These are phyloP conservation scores for Baorangia bicolor DNA, from an alignment of 768 basidiomycete genomes.

Conservation along the genomic window DNA sequence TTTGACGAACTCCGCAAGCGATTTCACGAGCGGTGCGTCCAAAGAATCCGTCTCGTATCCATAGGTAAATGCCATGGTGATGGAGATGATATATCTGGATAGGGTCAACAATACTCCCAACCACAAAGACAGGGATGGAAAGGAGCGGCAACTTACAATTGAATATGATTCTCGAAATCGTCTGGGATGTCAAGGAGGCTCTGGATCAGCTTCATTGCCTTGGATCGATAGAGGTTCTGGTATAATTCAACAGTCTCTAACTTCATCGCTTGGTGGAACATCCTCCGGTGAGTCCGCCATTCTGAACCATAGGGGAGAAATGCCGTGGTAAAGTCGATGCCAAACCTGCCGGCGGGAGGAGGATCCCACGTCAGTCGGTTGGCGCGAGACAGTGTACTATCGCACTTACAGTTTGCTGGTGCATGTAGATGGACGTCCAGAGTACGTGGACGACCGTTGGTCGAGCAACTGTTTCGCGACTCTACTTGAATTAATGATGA, in stretches of 20 bases:
- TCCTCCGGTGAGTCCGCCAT: slow-evolving; percentile 29
- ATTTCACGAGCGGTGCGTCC: slow-evolving; percentile 27
- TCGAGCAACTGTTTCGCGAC: slow-evolving; percentile 30
- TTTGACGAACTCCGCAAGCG: slow-evolving; percentile 23
- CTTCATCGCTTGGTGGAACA: slow-evolving; percentile 30
- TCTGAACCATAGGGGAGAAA: slow-evolving; percentile 29
- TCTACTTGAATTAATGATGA: slow-evolving; percentile 27
- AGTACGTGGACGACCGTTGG: slow-evolving; percentile 30
- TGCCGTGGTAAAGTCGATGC: slow-evolving; percentile 29
- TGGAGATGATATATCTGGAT: slow-evolving; percentile 30
- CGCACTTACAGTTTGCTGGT: slow-evolving; percentile 22
- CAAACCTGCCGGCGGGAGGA: slow-evolving; percentile 18
- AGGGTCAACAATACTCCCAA: neutral
- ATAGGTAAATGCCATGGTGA: slow-evolving; percentile 33
- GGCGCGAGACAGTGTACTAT: neutral
- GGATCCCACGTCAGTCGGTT: neutral
- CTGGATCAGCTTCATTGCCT: slow-evolving; percentile 17
- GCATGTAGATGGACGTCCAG: slow-evolving; percentile 25
- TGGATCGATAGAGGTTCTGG: slow-evolving; percentile 24
- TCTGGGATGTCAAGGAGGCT: slow-evolving; percentile 23
- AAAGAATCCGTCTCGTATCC: slow-evolving; percentile 28
- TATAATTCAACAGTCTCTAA: slow-evolving; percentile 17
- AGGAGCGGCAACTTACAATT: slow-evolving; percentile 13
- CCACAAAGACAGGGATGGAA: neutral
- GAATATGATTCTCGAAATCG: slow-evolving; percentile 27